These are phyloP conservation scores for Venturia carpophila DNA, from an alignment of 2,329 filamentous ascomycete species.

Conservation along the genomic window DNA sequence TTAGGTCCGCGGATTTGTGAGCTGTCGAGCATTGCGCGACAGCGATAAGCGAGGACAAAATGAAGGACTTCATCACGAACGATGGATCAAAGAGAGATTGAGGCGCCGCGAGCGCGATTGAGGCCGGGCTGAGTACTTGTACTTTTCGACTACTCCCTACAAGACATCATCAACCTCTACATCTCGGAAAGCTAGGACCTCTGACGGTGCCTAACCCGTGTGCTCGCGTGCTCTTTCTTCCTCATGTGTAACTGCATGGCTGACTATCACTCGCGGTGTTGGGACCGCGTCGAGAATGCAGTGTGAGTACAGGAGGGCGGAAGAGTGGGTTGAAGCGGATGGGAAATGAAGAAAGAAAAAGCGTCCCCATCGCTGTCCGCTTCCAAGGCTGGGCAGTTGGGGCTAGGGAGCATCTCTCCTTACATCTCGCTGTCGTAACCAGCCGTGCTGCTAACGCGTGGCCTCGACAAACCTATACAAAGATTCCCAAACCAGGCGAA, in stretches of 20 bases:
- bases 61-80: not conserved
- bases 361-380: not conserved
- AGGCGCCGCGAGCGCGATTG: not conserved
- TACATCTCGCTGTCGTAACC: not conserved
- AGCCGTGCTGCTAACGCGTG: no score
- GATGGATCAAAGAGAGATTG: not conserved
- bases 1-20: constrained; percentile 19
- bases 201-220: not conserved
- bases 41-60: not conserved
- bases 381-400: not conserved
- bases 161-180: not conserved
- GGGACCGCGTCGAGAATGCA: not conserved
- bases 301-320: not conserved
- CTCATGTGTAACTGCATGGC: not conserved
- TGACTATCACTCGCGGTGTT: not conserved
- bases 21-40: not conserved
- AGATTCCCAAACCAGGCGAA: no score
- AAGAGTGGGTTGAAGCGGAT: not conserved
- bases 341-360: not conserved
- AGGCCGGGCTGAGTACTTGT: not conserved
- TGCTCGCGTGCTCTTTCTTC: constrained; percentile 1
- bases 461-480: no score
- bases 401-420: not conserved
- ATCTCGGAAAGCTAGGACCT: not conserved
- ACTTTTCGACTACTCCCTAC: not conserved